A percentile compares a stretch with the other conserved stretches of the same genome.
Conservation (phyloP, 352 stramenopile species). For the Pythium diclinum region DNA sequence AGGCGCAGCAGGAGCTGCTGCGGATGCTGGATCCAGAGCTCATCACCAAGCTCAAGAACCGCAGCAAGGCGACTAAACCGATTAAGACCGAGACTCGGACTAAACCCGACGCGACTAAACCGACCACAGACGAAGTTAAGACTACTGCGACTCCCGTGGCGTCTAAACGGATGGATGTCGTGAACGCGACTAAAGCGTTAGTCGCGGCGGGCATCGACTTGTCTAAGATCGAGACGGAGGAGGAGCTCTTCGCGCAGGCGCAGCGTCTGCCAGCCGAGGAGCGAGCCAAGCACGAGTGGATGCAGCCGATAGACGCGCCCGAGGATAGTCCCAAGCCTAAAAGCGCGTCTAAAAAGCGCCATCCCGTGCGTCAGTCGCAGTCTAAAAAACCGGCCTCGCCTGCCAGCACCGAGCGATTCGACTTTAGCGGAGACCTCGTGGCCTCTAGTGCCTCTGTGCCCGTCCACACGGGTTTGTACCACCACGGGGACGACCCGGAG, state of each 20-base stretch:
- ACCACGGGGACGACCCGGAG: conserved; percentile 74
- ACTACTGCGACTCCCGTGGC: not conserved
- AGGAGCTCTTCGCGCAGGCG: conserved; percentile 46
- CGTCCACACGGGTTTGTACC: conserved; percentile 67
- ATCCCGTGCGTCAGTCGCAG: conserved; percentile 15
- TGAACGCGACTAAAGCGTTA: conserved; percentile 10
- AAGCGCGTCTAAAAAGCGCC: not conserved
- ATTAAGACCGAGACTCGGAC: conserved; percentile 7
- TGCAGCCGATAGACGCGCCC: conserved; percentile 24
- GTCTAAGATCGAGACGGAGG: conserved; percentile 56
- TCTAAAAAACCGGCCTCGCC: conserved; percentile 21
- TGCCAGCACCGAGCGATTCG: conserved; percentile 60
- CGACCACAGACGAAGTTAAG: not conserved
- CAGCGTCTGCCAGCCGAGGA: conserved; percentile 59
- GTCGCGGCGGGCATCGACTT: conserved; percentile 34
- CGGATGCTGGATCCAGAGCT: conserved; percentile 59
- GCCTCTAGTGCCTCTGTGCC: conserved; percentile 25
- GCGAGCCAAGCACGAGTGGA: conserved; percentile 78
- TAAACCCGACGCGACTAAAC: not conserved
- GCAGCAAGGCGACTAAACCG: conserved; percentile 7
- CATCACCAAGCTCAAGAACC: conserved; percentile 61
- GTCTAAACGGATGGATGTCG: conserved; percentile 9
- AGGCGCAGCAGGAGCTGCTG: conserved; percentile 66
- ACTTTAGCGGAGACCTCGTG: conserved; percentile 48
- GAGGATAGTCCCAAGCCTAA: not conserved